phyloP scores from a whole-genome alignment of 495 filamentous ascomycete species.

The Pseudomonodictys pantanalensis region DNA sequence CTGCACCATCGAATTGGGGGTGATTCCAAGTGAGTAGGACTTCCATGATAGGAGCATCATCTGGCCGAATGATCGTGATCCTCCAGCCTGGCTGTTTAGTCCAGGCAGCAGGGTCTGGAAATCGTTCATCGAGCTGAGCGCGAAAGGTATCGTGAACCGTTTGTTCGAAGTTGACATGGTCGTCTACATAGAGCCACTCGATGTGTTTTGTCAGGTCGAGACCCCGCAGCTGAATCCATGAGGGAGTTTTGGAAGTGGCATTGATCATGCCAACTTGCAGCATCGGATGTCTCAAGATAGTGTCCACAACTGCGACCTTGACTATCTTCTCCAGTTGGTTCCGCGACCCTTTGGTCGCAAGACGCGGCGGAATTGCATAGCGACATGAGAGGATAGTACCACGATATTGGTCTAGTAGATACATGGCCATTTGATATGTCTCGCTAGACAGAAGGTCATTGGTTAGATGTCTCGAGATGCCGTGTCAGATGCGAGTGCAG shows the following conservation, averaged over 20 bases:
- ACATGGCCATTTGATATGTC: constrained; percentile 19
- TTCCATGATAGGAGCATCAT: constrained; percentile 14
- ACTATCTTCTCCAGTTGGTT: constrained; percentile 14
- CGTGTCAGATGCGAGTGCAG: constrained; percentile 12
- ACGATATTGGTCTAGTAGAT: constrained; percentile 22
- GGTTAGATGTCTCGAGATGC: constrained; percentile 3
- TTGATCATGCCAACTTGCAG: constrained; percentile 21
- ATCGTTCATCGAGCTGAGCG: constrained; percentile 17
- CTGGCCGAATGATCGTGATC: constrained; percentile 19
- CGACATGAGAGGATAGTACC: constrained; percentile 18
- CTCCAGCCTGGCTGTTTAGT: constrained; percentile 18
- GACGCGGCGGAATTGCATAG: constrained; percentile 10
- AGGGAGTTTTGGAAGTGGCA: constrained; percentile 17
- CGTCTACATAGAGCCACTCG: constrained; percentile 14
- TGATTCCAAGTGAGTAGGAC: constrained; percentile 16
- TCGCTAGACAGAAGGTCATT: constrained; percentile 15
- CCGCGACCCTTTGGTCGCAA: constrained; percentile 12
- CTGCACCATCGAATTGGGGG: constrained; percentile 19
- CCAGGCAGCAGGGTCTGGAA: constrained; percentile 6
- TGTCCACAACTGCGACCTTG: constrained; percentile 20
- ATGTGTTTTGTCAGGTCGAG: constrained; percentile 17
- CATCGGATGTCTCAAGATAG: constrained; percentile 21
- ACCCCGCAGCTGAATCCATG: constrained; percentile 21
- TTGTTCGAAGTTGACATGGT: constrained; percentile 11
- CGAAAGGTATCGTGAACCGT: constrained; percentile 18